A percentile compares a stretch with the other conserved stretches of the same genome.
phyloP scores from a whole-genome alignment of 139 green algal species.

The Chlamydomonas incerta region DNA sequence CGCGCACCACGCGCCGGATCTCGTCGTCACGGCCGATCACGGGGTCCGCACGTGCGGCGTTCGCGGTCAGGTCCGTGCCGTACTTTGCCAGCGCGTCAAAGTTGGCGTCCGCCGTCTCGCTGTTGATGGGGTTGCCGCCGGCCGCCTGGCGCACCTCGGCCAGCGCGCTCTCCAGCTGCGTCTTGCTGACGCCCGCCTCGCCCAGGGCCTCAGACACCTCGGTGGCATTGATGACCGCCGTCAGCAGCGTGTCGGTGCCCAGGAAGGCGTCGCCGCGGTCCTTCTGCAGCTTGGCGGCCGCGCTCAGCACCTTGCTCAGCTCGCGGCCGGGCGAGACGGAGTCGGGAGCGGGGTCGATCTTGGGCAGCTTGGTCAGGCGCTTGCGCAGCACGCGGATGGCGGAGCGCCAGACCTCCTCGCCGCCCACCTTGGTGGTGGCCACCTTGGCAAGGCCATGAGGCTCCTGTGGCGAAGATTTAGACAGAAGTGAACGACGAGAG shows the following conservation, averaged over 20 bases:
- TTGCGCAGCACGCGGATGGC: slow-evolving; percentile 68
- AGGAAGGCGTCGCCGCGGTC: slow-evolving; percentile 80
- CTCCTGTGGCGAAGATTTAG: too few relatives aligned
- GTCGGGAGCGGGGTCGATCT: slow-evolving; percentile 67
- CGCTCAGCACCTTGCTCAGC: slow-evolving; percentile 47
- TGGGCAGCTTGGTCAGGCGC: slow-evolving; percentile 71
- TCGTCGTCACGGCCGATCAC: slow-evolving; percentile 87
- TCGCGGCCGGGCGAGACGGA: slow-evolving; percentile 15
- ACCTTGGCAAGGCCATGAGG: slow-evolving; percentile 36
- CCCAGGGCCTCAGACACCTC: slow-evolving; percentile 38
- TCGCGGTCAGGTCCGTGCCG: slow-evolving; percentile 91
- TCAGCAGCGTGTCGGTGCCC: slow-evolving; percentile 81
- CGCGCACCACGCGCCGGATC: slow-evolving; percentile 89
- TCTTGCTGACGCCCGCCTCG: slow-evolving; percentile 67
- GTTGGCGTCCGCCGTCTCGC: slow-evolving; percentile 71
- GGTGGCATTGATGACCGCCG: slow-evolving; percentile 49
- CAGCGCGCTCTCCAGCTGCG: slow-evolving; percentile 77
- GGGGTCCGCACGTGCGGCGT: slow-evolving; percentile 91
- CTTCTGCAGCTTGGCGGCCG: slow-evolving; percentile 78
- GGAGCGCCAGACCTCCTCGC: slow-evolving; percentile 61
- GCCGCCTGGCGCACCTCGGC: slow-evolving; percentile 66
- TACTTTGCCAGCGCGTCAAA: slow-evolving; percentile 95
- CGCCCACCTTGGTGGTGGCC: slow-evolving; percentile 32
- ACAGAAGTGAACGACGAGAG: too few relatives aligned
- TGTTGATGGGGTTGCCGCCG: slow-evolving; percentile 59